Evolutionary conservation across 352 stramenopile species (phyloP).

Genomic region (Phytophthora uliginosa): DNA sequence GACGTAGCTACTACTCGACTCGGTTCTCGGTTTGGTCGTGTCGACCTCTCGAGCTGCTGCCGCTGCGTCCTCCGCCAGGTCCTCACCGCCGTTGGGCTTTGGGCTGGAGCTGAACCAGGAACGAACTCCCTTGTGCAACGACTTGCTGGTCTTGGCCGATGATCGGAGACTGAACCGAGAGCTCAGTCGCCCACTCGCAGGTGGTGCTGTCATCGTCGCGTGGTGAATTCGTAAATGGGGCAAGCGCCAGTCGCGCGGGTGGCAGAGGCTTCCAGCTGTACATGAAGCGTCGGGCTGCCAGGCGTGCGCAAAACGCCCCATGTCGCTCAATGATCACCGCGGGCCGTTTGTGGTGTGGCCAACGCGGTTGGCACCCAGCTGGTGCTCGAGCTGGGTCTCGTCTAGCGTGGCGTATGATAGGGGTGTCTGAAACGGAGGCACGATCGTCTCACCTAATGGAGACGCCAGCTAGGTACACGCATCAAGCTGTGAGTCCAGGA

Average conservation of each 20-base stretch:
- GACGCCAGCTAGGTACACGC: background rate
- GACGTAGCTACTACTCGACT: slow-evolving; percentile 12
- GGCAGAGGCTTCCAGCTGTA: slow-evolving; percentile 25
- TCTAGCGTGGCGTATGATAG: slow-evolving; percentile 11
- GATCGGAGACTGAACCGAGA: slow-evolving; percentile 31
- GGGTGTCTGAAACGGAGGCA: background rate
- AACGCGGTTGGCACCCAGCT: slow-evolving; percentile 15
- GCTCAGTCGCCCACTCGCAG: slow-evolving; percentile 2
- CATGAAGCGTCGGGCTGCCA: slow-evolving; percentile 10
- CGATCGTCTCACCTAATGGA: slow-evolving; percentile 1
- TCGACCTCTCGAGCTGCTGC: slow-evolving; percentile 26
- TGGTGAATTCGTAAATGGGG: slow-evolving; percentile 33
- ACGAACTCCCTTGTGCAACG: slow-evolving; percentile 3
- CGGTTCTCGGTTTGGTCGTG: slow-evolving; percentile 16
- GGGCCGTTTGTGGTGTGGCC: slow-evolving; percentile 19
- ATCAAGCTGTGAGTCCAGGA: background rate
- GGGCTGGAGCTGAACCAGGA: slow-evolving; percentile 39
- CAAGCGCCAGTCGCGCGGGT: background rate
- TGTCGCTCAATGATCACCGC: slow-evolving; percentile 12
- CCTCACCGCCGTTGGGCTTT: background rate
- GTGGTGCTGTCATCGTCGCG: slow-evolving; percentile 21
- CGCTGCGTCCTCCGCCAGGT: slow-evolving; percentile 17
- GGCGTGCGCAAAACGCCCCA: slow-evolving; percentile 21
- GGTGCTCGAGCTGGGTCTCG: background rate
- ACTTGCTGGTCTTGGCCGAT: slow-evolving; percentile 23